Base-by-base conservation (phyloP, 352 stramenopile species). In the Blastocystis sp. region DNA sequence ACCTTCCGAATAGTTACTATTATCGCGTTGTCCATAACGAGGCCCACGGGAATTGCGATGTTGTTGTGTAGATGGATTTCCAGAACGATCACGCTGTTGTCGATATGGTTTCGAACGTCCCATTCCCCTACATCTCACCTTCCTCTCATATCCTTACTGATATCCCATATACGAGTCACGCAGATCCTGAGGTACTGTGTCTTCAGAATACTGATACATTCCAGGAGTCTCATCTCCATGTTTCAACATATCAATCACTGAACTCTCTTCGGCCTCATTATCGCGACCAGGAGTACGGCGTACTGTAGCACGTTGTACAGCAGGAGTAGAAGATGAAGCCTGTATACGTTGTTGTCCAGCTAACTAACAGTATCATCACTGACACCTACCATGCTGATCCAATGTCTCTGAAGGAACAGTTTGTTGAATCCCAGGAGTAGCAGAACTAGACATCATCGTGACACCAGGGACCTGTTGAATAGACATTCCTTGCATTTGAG, bases 191-290 rank as follows among this genome's bases (percentile, higher is more conserved):
- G 24, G 14, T 14, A 21, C 32, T 4, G 59, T 16, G 3, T 32
- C 59, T 9, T 63, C 56, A 12, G n/a, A 12, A 63, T 63, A 63
- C 56, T 4, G 56, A 43, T 19, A 32, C 9, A 24, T 46, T 3
- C 4, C 5, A 21, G 59, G 24, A 35, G 32, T 35, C 1, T 57
- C 37, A n/a, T 27, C 42, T 43, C 66, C 66, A 11, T 58, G 19
- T 39, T 78, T 29, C 21, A 78, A 39, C 66, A 59, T 78, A 27
- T 54, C 42, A 27, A 59, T 78, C 66, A 59, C 66, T 16, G 66
- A 29, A n/a, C 32, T 16, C 5, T 78, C 66, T n/a, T 49, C 19
- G 3, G n/a, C 39, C 32, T 75, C 63, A 39, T n/a, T 29, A 32
- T 43, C n/a, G 11, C 16, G 27, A 39, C 59, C 59, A 16, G n/a